These are phyloP conservation scores for Pythium sp. DNA, from an alignment of 352 stramenopile genomes.

Conservation along the genomic window DNA sequence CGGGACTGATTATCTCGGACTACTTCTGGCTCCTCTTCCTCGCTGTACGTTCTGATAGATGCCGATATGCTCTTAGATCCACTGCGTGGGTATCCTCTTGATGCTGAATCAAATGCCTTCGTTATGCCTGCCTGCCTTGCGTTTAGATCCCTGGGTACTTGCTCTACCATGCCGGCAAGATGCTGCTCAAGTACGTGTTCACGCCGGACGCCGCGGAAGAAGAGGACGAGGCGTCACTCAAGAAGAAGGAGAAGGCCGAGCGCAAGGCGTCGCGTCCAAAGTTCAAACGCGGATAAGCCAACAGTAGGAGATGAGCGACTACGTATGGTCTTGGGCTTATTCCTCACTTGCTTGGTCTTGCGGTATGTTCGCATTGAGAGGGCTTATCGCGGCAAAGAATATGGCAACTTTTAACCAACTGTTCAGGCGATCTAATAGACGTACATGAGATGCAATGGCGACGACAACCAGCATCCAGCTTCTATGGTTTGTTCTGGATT, in stretches of 20 bases:
- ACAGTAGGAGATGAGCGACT: too few relatives aligned
- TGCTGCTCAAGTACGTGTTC: slow-evolving; percentile 85
- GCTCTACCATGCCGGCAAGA: slow-evolving; percentile 71
- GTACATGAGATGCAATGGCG: background rate
- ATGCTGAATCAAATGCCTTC: background rate
- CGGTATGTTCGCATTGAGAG: background rate
- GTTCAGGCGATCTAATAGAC: background rate
- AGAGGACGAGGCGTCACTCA: slow-evolving; percentile 53
- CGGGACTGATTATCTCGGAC: slow-evolving; percentile 70
- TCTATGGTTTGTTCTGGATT: background rate
- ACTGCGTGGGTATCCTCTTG: background rate
- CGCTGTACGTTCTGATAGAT: slow-evolving; percentile 33
- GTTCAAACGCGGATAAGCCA: slow-evolving; percentile 42
- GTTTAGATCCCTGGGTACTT: slow-evolving; percentile 71
- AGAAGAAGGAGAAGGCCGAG: slow-evolving; percentile 79
- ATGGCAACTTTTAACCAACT: background rate
- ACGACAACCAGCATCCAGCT: background rate
- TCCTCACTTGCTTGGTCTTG: too few relatives aligned
- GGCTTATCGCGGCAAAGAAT: background rate
- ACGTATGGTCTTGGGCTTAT: too few relatives aligned
- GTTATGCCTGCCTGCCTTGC: background rate
- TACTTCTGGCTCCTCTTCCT: slow-evolving; percentile 89
- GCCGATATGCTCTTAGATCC: background rate
- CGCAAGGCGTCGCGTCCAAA: slow-evolving; percentile 56
- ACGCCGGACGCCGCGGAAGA: slow-evolving; percentile 50